phyloP scores from a whole-genome alignment of 2,329 filamentous ascomycete species.

The Fusarium concolor region DNA sequence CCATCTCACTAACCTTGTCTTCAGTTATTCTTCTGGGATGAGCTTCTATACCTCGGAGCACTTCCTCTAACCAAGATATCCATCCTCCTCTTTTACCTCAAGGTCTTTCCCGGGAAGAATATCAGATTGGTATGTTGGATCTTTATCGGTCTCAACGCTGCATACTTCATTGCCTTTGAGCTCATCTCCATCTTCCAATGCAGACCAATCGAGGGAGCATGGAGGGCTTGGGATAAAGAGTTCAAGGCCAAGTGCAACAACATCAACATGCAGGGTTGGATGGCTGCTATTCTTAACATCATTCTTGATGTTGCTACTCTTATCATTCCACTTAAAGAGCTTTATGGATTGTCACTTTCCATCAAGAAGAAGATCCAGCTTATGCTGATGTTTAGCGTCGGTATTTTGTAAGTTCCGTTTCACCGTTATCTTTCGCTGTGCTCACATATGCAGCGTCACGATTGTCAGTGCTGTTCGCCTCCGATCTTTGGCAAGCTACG shows the following conservation, averaged over 20 bases:
- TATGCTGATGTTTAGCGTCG: conserved; percentile 27
- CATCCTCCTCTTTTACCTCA: conserved; percentile 21
- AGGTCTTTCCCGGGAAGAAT: conserved; percentile 8
- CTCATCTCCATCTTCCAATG: conserved; percentile 60
- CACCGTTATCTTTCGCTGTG: accelerated
- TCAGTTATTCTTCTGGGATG: conserved; percentile 22
- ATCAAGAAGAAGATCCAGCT: conserved; percentile 22
- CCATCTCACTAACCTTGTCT: accelerated
- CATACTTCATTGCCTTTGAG: conserved; percentile 35
- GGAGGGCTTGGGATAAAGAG: conserved; percentile 61
- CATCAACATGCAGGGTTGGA: conserved; percentile 60
- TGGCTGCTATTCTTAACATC: conserved; percentile 62
- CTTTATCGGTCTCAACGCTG: conserved; percentile 30
- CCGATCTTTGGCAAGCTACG: conserved; percentile 16
- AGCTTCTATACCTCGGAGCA: conserved; percentile 9
- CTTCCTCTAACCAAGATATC: conserved; percentile 15
- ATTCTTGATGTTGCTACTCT: conserved; percentile 54
- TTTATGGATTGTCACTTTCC: conserved; percentile 11
- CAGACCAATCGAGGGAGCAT: conserved; percentile 59
- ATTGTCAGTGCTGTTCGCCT: conserved; percentile 21
- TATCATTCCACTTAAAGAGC: conserved; percentile 8
- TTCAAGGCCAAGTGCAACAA: conserved; percentile 59
- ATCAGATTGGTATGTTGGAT: conserved; percentile 12
- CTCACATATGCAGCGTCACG: conserved; percentile 15
- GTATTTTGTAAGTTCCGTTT: conserved; percentile 3